Base-by-base conservation (phyloP, 2,329 filamentous ascomycete genomes). In the Penicillium sp. region DNA sequence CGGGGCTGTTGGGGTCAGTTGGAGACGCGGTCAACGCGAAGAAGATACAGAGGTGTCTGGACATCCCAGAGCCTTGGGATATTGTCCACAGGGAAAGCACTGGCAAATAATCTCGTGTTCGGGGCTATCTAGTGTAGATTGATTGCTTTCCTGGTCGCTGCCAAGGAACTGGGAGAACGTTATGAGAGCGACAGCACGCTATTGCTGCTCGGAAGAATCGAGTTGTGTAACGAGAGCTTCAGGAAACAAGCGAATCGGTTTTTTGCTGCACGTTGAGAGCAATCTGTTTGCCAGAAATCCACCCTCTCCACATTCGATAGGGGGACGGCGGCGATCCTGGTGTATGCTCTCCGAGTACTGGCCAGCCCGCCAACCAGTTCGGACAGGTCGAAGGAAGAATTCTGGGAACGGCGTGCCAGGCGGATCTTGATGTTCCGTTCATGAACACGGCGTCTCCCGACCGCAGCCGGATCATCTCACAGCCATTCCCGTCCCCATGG, bases 181-280 rank as follows among this genome's bases (percentile, higher is more conserved):
- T n/a, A n/a, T n/a, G n/a, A n/a, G n/a, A n/a, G n/a, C n/a, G n/a
- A n/a, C n/a, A n/a, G n/a, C n/a, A n/a, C n/a, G n/a, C n/a, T n/a
- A n/a, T n/a, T n/a, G n/a, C n/a, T n/a, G n/a, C n/a, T n/a, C n/a
- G n/a, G n/a, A n/a, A n/a, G n/a, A n/a, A n/a, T n/a, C n/a, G n/a
- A n/a, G n/a, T n/a, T n/a, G n/a, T n/a, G n/a, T n/a, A n/a, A 7
- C 26, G 7, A 29, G 26, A 10, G 26, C 6, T 14, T 41, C 35
- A 36, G 21, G 36, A 21, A 23, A 17, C 15, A 28, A 16, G 15
- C 40, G 43, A 76, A 20, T 80, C 77, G 58, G 72, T 79, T 84
- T 96, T 94, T 67, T 97, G 91, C 47, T 91, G 76, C 7, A 96
- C 86, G 63, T 97, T 97, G 33, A 97, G 61, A 62, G 97, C 97